These are phyloP conservation scores for Colletotrichum costaricense DNA, from an alignment of 2,329 filamentous ascomycete species.

Conservation along the genomic window DNA sequence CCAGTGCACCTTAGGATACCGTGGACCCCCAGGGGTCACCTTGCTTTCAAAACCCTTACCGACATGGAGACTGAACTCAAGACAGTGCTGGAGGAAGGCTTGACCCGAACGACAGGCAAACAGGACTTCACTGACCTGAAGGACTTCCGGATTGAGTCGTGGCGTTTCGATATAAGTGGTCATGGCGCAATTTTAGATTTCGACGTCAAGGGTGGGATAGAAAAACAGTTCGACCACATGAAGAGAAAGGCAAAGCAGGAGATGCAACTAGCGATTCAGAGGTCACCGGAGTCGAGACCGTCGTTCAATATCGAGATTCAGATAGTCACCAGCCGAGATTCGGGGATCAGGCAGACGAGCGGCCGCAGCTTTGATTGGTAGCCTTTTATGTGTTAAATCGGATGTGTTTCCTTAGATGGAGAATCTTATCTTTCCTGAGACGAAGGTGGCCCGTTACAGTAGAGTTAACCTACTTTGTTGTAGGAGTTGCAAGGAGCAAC, in stretches of 20 bases:
- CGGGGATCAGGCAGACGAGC: not conserved
- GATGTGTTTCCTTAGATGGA: not conserved
- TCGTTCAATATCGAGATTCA: not conserved
- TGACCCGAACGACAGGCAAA: not conserved
- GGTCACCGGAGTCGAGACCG: not conserved
- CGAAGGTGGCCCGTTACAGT: not conserved
- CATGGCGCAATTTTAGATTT: not conserved
- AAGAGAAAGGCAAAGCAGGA: not conserved
- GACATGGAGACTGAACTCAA: not conserved
- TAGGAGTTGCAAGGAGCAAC: too few species aligned
- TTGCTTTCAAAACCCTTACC: not conserved
- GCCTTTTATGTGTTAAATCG: not conserved
- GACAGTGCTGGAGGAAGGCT: not conserved
- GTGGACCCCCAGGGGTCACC: not conserved
- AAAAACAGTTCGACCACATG: not conserved
- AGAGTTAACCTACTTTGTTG: not conserved
- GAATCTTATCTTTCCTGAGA: not conserved
- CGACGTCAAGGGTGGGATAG: not conserved
- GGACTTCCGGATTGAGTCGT: not conserved
- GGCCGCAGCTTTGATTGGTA: not conserved
- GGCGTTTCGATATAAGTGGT: not conserved
- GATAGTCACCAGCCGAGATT: not conserved
- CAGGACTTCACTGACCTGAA: not conserved
- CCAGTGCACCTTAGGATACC: not conserved
- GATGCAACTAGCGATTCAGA: not conserved